phyloP scores from a whole-genome alignment of 106 monocot genomes.

The Apostasia shenzhenica region DNA sequence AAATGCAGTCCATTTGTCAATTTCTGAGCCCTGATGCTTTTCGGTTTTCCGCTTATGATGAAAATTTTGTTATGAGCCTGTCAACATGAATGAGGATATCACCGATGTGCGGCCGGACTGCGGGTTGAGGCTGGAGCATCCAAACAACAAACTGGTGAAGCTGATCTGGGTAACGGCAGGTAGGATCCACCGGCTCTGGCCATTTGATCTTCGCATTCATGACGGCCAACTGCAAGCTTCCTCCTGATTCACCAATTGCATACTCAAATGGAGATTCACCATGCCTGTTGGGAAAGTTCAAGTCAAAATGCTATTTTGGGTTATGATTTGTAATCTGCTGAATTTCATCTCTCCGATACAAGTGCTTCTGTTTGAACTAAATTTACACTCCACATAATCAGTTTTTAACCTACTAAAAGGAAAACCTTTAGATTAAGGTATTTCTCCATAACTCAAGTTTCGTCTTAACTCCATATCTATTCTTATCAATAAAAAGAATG shows the following conservation, averaged over 20 bases:
- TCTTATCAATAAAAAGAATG: too few relatives aligned
- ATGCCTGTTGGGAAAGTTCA: constrained; percentile 39
- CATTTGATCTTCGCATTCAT: constrained; percentile 78
- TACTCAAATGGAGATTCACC: constrained; percentile 90
- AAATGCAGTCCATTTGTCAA: background rate
- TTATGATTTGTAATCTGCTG: background rate
- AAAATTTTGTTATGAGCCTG: constrained; percentile 76
- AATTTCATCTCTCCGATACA: too few relatives aligned
- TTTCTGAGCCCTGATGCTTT: background rate
- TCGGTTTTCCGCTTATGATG: constrained; percentile 16
- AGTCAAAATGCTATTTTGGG: background rate
- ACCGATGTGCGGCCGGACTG: constrained; percentile 69
- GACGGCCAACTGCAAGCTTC: constrained; percentile 71
- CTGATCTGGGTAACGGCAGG: constrained; percentile 66
- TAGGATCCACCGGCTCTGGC: constrained; percentile 60
- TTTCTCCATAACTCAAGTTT: too few relatives aligned
- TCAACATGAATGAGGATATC: constrained; percentile 89
- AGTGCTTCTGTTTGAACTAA: too few relatives aligned
- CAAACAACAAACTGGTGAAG: constrained; percentile 76
- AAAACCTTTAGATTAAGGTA: too few relatives aligned
- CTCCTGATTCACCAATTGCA: constrained; percentile 75
- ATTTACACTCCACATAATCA: too few relatives aligned
- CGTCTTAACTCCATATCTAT: too few relatives aligned
- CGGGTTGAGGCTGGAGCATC: constrained; percentile 88
- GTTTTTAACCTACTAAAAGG: too few relatives aligned